Conservation (phyloP, 2,329 filamentous ascomycete genomes). For the Parascedosporium putredinis region DNA sequence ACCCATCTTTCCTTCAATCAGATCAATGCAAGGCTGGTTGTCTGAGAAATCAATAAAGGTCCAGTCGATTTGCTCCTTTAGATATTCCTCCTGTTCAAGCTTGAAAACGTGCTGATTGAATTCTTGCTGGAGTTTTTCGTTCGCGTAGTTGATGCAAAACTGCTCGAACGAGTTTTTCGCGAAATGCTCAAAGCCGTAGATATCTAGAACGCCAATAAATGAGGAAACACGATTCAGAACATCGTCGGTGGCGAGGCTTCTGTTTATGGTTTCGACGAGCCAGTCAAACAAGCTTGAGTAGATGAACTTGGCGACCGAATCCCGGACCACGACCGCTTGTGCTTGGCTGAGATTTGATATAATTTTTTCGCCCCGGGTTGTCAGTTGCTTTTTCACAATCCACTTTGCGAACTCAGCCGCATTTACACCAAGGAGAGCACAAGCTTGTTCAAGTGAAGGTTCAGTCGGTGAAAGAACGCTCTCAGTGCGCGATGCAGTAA, state of each 20-base stretch:
- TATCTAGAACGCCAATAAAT: conserved; percentile 98
- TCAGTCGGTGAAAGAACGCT: conserved; percentile 74
- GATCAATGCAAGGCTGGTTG: conserved; percentile 96
- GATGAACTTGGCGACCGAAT: conserved; percentile 97
- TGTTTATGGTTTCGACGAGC: conserved; percentile 96
- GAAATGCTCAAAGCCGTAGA: conserved; percentile 98
- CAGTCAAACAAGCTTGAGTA: conserved; percentile 98
- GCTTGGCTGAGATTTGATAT: conserved; percentile 89
- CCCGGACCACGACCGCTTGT: conserved; percentile 86
- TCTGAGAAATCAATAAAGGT: conserved; percentile 99
- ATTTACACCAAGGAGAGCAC: conserved; percentile 78
- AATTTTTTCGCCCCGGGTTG: conserved; percentile 95
- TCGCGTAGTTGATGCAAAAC: conserved; percentile 99
- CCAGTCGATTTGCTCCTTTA: conserved; percentile 95
- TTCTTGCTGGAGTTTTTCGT: conserved; percentile 97
- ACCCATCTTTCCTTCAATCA: conserved; percentile 95
- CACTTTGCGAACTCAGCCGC: conserved; percentile 83
- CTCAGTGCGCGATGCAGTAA: conserved; percentile 79
- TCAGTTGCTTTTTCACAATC: conserved; percentile 97
- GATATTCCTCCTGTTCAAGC: conserved; percentile 95
- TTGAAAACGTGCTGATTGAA: conserved; percentile 99
- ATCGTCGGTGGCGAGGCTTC: conserved; percentile 77
- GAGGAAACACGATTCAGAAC: conserved; percentile 72
- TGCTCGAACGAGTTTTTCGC: conserved; percentile 99
- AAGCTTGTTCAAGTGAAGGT: conserved; percentile 71